phyloP scores from a whole-genome alignment of 176 grass and related monocot genomes.

The Microstegium vimineum region DNA sequence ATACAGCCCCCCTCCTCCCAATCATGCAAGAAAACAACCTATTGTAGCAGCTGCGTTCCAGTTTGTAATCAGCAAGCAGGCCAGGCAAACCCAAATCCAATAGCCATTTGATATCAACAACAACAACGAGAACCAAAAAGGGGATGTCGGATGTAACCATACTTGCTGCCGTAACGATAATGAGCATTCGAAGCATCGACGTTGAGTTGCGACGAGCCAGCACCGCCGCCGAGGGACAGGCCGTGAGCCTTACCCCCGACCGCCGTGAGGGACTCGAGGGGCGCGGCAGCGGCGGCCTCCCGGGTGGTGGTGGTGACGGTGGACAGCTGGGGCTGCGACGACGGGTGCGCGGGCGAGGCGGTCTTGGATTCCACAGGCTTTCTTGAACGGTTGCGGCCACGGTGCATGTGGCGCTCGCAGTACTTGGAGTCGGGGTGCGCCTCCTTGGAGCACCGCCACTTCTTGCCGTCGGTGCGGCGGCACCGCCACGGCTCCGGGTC shows the following conservation, averaged over 20 bases:
- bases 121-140: neutral
- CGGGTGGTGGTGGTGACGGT: constrained; percentile 42
- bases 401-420: constrained; percentile 99
- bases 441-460: constrained; percentile 99
- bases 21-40: constrained; percentile 17
- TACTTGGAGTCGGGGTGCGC: constrained; percentile 98
- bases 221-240: constrained; percentile 52
- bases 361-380: constrained; percentile 99
- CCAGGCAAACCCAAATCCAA: neutral
- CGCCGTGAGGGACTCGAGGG: constrained; percentile 29
- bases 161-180: constrained; percentile 46
- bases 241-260: constrained; percentile 36
- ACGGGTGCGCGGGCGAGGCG: constrained; percentile 42
- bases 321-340: constrained; percentile 53
- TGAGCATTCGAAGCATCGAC: constrained; percentile 24
- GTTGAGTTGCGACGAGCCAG: constrained; percentile 55
- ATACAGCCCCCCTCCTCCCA: neutral
- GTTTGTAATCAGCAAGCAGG: neutral
- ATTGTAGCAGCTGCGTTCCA: neutral
- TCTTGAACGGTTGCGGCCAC: constrained; percentile 99
- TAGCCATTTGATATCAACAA: neutral
- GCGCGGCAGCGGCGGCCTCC: constrained; percentile 23
- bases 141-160: neutral
- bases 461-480: constrained; percentile 96
- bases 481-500: constrained; percentile 96